These are phyloP conservation scores for Herpetospermum pedunculosum DNA, from an alignment of 306 rosid species.

Conservation along the genomic window DNA sequence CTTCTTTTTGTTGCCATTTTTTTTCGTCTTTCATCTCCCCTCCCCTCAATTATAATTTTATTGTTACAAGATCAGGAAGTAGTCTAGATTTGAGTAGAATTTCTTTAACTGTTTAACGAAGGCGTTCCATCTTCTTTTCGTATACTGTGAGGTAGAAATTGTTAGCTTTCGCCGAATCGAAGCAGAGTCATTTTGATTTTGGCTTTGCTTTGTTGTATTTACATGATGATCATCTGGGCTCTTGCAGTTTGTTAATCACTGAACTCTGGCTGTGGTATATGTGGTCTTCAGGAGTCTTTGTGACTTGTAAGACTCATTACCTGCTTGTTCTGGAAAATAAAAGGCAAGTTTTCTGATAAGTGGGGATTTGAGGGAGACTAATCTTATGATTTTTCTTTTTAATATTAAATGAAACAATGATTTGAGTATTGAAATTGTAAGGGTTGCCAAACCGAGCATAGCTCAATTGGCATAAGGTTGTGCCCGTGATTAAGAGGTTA, in stretches of 20 bases:
- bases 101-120: neutral
- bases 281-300: neutral
- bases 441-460: too few relatives aligned
- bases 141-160: neutral
- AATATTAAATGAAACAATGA: neutral
- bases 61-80: neutral
- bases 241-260: slow-evolving; percentile 3
- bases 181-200: neutral
- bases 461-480: too few relatives aligned
- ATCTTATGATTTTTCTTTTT: neutral
- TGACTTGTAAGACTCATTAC: neutral
- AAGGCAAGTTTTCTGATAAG: slow-evolving; percentile 3
- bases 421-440: too few relatives aligned
- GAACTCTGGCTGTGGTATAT: neutral
- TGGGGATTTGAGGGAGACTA: neutral
- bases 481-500: too few relatives aligned
- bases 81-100: neutral
- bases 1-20: neutral
- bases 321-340: neutral
- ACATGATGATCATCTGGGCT: neutral
- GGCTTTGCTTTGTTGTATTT: slow-evolving; percentile 8
- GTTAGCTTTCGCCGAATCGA: neutral
- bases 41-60: neutral
- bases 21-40: neutral
- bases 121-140: neutral